Evolutionary conservation across 805 yeast genomes (phyloP).

Genomic region (Candida stauntonica): DNA sequence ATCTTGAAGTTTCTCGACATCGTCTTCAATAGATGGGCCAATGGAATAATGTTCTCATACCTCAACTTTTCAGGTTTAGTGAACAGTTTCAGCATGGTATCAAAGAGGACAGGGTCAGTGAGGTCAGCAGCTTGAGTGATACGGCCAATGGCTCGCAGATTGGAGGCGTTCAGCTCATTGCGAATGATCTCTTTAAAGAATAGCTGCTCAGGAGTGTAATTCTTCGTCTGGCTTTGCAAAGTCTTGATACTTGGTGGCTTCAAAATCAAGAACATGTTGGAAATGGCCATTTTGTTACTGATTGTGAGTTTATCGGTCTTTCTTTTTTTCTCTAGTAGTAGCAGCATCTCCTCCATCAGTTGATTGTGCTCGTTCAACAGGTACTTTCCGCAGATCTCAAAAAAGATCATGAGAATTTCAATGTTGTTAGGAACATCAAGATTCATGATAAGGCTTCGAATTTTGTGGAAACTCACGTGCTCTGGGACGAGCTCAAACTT

Average conservation of each 20-base stretch:
- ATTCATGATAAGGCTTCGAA: conserved; percentile 54
- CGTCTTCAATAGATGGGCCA: conserved; percentile 45
- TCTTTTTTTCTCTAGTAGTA: conserved; percentile 45
- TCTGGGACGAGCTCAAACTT: conserved; percentile 71
- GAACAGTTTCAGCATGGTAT: conserved; percentile 39
- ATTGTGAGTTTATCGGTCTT: conserved; percentile 46
- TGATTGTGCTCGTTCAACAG: conserved; percentile 54
- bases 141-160: conserved; percentile 32
- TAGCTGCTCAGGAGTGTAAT: conserved; percentile 39
- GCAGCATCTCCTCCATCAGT: conserved; percentile 61
- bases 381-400: conserved; percentile 70
- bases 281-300: conserved; percentile 54
- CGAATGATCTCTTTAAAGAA: conserved; percentile 49
- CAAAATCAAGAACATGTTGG: conserved; percentile 48
- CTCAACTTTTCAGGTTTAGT: conserved; percentile 57
- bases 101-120: conserved; percentile 32
- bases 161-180: conserved; percentile 41
- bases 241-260: conserved; percentile 49
- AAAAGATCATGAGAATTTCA: conserved; percentile 63
- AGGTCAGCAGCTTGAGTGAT: conserved; percentile 45
- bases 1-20: conserved; percentile 39
- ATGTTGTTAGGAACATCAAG: conserved; percentile 53
- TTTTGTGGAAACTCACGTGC: conserved; percentile 69
- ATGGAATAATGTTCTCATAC: conserved; percentile 46
- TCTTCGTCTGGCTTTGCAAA: conserved; percentile 21